These are phyloP conservation scores for Fraxinus floribunda DNA, from an alignment of 305 asterid genomes.

Conservation along the genomic window DNA sequence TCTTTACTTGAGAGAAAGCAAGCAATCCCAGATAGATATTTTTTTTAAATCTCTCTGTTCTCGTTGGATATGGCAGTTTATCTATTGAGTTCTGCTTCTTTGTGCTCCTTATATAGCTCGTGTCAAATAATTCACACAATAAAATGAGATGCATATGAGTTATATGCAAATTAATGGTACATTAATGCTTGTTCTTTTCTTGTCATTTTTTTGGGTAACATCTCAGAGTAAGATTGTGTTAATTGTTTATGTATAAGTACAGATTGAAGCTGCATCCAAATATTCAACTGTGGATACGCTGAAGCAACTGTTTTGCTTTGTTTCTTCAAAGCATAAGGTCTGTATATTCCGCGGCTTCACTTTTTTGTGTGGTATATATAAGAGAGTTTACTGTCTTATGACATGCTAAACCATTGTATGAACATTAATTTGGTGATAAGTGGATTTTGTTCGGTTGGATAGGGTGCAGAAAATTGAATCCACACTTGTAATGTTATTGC, in stretches of 20 bases:
- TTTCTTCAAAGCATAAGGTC: slow-evolving; percentile 87
- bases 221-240: not conserved
- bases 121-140: not conserved
- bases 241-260: slow-evolving; percentile 21
- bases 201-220: not conserved
- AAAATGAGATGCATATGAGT: not conserved
- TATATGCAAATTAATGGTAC: slow-evolving; percentile 31
- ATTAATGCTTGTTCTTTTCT: slow-evolving; percentile 2
- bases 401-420: not conserved
- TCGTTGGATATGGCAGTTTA: not conserved
- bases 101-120: not conserved
- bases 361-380: not conserved
- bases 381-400: not conserved
- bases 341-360: slow-evolving; percentile 2
- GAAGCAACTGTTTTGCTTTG: slow-evolving; percentile 71
- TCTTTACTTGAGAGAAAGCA: not conserved
- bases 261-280: slow-evolving; percentile 80
- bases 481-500: not conserved
- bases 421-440: not conserved
- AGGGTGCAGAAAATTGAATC: not conserved
- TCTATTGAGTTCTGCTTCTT: not conserved
- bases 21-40: not conserved
- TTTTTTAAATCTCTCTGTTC: not conserved
- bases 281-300: slow-evolving; percentile 86
- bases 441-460: not conserved